Evolutionary conservation across 129 eudicot species (phyloP).

Genomic region (Heracleum sosnowskyi): DNA sequence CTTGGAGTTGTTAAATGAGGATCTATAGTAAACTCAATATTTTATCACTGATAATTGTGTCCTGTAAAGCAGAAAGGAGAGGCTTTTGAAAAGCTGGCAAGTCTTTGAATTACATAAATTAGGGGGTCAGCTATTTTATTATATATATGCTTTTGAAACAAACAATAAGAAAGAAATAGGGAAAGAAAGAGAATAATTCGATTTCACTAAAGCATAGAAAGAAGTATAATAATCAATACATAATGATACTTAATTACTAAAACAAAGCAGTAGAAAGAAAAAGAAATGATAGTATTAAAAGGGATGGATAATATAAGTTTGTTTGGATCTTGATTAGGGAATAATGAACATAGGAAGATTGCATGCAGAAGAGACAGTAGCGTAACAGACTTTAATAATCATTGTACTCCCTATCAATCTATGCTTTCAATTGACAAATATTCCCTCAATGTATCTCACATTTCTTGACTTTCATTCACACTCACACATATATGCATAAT

Average conservation of each 20-base stretch:
- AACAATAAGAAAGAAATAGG: conserved; percentile 24
- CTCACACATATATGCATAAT: conserved; percentile 4
- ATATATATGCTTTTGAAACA: conserved; percentile 24
- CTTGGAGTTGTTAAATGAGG: neutral
- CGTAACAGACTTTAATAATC: conserved; percentile 9
- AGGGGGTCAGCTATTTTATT: conserved; percentile 34
- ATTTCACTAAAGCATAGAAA: conserved; percentile 4
- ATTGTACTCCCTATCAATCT: neutral
- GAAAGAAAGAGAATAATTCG: conserved; percentile 2
- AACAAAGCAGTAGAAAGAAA: neutral
- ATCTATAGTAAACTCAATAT: conserved; percentile 30
- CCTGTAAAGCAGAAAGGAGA: conserved; percentile 41
- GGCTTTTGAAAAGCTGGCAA: conserved; percentile 51
- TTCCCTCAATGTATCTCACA: neutral
- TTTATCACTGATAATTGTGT: conserved; percentile 19
- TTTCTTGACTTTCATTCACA: conserved; percentile 10
- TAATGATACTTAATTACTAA: neutral
- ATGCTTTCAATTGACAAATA: conserved; percentile 6
- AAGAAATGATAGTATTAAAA: neutral
- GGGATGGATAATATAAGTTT: neutral
- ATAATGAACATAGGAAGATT: conserved; percentile 2
- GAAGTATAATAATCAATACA: neutral
- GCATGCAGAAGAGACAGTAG: conserved; percentile 16
- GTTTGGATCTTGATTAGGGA: conserved; percentile 13
- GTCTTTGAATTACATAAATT: conserved; percentile 22